Evolutionary conservation across 2,329 filamentous ascomycete species (phyloP).

Genomic region (Colletotrichum shisoi): DNA sequence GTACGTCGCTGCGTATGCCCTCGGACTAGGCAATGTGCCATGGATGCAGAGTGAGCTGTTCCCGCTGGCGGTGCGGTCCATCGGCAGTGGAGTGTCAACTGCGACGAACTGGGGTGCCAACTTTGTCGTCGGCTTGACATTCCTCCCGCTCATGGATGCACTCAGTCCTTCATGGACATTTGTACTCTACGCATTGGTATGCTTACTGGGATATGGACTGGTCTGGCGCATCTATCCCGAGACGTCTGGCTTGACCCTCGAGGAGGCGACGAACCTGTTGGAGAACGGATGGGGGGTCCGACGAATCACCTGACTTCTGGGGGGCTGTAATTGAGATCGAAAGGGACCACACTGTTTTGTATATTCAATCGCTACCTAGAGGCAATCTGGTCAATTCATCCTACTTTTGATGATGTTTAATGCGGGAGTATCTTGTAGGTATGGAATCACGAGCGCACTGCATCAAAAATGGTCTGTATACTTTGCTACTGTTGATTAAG

Average conservation of each 20-base stretch:
- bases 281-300: conserved; percentile 76
- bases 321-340: background rate
- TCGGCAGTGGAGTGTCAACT: conserved; percentile 77
- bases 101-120: conserved; percentile 89
- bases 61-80: conserved; percentile 74
- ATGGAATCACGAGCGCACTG: too few relatives aligned
- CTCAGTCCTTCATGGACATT: conserved; percentile 81
- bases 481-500: too few relatives aligned
- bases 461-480: too few relatives aligned
- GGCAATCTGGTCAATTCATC: background rate
- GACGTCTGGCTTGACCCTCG: conserved; percentile 80
- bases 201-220: conserved; percentile 69
- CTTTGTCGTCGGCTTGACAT: conserved; percentile 84
- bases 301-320: conserved; percentile 20
- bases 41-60: conserved; percentile 98
- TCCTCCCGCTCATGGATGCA: conserved; percentile 83
- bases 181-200: conserved; percentile 77
- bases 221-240: conserved; percentile 85
- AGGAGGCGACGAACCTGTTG: conserved; percentile 78
- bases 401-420: background rate
- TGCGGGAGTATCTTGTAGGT: too few relatives aligned
- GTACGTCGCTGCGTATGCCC: conserved; percentile 85
- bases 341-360: background rate
- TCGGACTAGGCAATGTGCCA: conserved; percentile 89
- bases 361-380: background rate